Base-by-base conservation (phyloP, 106 monocot species). In the Cymbidium sinense region DNA sequence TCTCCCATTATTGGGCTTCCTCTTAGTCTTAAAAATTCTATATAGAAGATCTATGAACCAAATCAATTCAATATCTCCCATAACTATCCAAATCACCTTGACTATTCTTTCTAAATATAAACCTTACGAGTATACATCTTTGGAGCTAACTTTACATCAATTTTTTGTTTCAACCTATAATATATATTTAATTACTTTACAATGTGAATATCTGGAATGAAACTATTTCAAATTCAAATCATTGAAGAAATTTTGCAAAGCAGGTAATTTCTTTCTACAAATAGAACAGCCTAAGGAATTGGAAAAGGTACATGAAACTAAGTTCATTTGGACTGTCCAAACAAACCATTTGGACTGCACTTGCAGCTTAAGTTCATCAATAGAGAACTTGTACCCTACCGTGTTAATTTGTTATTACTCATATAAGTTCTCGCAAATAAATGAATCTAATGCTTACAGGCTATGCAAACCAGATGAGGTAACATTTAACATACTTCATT, bases 401-500 rank as follows among this genome's bases (percentile, higher is more conserved):
- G 31, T 67, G 25, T 67, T 64, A 33, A 30, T 30, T 31, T 67
- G 12, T 67, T 33, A 67, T 34, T 1, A 67, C 67, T 34, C 64
- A 64, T 33, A 13, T 39, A 64, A 64, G 28, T 67, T 67, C 67
- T 15, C 21, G 8, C 58, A 58, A 58, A 58, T 58, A 23, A 58
- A 58, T 58, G 58, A 23, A 58, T 58, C 58, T 58, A 58, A n/a
- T 58, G n/a, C n/a, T 58, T 58, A 58, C 58, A 23, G 23, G 3
- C 23, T 58, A 58, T 23, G 5, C n/a, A 23, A 58, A 58, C 11
- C 58, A 58, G 23, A 58, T 58, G 58, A 72, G 8, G 2, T 18
- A 34, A 74, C 19, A 43, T 39, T 43, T 75, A 4, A 39, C 12
- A 15, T 50, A 43, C 39, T 86, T 81, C 50, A 41, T 64, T 64